Evolutionary conservation across 352 stramenopile species (phyloP).

Genomic region (Phytopythium helicoides): DNA sequence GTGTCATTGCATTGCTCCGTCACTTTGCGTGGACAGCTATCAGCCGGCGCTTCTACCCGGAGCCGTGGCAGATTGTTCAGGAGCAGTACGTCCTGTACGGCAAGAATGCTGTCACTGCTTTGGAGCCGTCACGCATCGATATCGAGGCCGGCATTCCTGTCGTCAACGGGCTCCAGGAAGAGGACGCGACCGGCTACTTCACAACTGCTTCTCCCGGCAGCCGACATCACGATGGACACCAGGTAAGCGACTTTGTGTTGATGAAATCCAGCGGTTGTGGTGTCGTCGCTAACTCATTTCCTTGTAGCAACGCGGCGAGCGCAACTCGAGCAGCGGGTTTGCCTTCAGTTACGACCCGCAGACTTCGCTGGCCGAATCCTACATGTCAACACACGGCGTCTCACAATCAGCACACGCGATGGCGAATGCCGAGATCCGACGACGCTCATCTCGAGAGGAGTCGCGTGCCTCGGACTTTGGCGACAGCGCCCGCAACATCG

Average conservation of each 20-base stretch:
- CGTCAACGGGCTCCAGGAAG: slow-evolving; percentile 33
- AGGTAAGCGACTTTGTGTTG: no score
- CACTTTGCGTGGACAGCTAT: slow-evolving; percentile 74
- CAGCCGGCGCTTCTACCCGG: slow-evolving; percentile 70
- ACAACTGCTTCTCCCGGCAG: slow-evolving; percentile 31
- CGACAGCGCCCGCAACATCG: slow-evolving; percentile 24
- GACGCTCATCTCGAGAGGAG: slow-evolving; percentile 66
- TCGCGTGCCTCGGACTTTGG: slow-evolving; percentile 67
- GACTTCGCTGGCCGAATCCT: slow-evolving; percentile 74
- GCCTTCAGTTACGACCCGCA: slow-evolving; percentile 83
- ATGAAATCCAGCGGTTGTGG: no score
- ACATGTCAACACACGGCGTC: slow-evolving; percentile 71
- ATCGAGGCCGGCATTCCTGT: no score
- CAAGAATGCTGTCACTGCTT: slow-evolving; percentile 11
- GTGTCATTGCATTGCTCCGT: slow-evolving; percentile 53
- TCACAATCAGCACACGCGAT: slow-evolving; percentile 57
- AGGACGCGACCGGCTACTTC: slow-evolving; percentile 38
- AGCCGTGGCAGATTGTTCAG: slow-evolving; percentile 81
- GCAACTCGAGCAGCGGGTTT: slow-evolving; percentile 72
- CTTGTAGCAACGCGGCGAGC: slow-evolving; percentile 37
- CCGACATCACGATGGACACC: slow-evolving; percentile 2
- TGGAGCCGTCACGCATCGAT: slow-evolving; percentile 34
- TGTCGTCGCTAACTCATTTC: slow-evolving; percentile 10
- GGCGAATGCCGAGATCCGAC: slow-evolving; percentile 56
- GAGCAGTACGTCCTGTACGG: slow-evolving; percentile 58